Evolutionary conservation across 2,329 filamentous ascomycete genomes (phyloP).

Genomic region (Penicillium thymicola): DNA sequence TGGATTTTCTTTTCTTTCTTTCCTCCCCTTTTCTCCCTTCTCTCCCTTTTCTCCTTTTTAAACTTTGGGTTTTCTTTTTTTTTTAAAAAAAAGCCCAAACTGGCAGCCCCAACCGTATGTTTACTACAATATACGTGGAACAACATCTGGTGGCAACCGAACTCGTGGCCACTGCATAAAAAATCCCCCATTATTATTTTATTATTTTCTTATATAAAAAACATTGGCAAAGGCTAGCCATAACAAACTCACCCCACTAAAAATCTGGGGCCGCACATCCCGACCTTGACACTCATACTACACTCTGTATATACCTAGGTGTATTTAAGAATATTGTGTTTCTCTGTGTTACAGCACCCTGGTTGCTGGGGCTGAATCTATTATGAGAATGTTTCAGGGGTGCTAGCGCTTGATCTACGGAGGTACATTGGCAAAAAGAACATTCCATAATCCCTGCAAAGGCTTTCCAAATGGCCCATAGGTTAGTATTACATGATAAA

Average conservation of each 20-base stretch:
- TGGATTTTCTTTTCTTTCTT: neutral
- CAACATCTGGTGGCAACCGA: neutral
- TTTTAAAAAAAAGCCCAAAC: neutral
- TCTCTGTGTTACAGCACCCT: neutral
- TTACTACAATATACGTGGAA: neutral
- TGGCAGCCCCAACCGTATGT: conserved; percentile 1
- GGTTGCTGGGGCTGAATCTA: conserved; percentile 6
- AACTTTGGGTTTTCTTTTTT: neutral
- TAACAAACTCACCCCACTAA: conserved; percentile 22
- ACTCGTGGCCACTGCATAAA: neutral
- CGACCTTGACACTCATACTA: conserved; percentile 13
- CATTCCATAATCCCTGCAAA: conserved; percentile 24
- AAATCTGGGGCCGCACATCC: conserved; percentile 29
- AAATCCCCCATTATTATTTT: neutral
- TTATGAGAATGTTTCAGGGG: neutral
- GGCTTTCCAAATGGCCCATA: neutral
- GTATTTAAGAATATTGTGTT: neutral
- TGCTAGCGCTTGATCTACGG: conserved; percentile 6
- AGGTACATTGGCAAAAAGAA: conserved; percentile 12
- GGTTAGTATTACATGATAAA: neutral
- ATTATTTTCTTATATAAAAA: neutral
- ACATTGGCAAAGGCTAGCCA: neutral
- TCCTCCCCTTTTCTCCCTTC: neutral
- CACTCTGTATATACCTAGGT: neutral
- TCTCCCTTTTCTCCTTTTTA: neutral